Percentiles rank a stretch among this genome's conserved stretches.
Evolutionary conservation across 768 basidiomycete genomes (phyloP).

Genomic region (Leccinum rimulosum): DNA sequence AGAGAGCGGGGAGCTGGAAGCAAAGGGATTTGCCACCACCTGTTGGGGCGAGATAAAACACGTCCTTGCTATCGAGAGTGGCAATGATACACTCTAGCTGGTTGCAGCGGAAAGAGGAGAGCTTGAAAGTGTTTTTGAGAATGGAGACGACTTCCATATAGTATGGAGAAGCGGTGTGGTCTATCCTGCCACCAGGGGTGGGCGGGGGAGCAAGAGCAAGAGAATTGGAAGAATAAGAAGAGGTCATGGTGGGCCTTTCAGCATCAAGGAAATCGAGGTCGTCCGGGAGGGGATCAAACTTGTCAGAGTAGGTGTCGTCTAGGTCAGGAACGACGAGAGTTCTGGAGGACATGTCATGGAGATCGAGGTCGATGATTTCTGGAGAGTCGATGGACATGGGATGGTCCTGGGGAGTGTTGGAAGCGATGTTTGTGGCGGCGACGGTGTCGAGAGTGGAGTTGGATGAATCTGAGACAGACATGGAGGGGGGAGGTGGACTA

Average conservation of each 20-base stretch:
- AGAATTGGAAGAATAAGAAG: slow-evolving; percentile 6
- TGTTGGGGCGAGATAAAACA: slow-evolving; percentile 95
- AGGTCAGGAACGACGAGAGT: slow-evolving; percentile 31
- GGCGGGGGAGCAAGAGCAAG: not conserved
- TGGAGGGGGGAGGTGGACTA: slow-evolving; percentile 16
- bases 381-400: slow-evolving; percentile 8
- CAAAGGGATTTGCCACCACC: slow-evolving; percentile 90
- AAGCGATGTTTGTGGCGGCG: not conserved
- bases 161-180: slow-evolving; percentile 33
- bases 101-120: slow-evolving; percentile 71
- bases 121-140: slow-evolving; percentile 48
- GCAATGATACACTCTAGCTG: slow-evolving; percentile 86
- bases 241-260: slow-evolving; percentile 8
- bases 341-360: slow-evolving; percentile 16
- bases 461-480: slow-evolving; percentile 17
- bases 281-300: slow-evolving; percentile 35
- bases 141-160: slow-evolving; percentile 31
- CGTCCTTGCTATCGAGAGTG: slow-evolving; percentile 76
- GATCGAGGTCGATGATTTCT: slow-evolving; percentile 21
- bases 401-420: slow-evolving; percentile 1
- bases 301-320: slow-evolving; percentile 50
- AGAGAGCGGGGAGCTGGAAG: slow-evolving; percentile 89
- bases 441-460: slow-evolving; percentile 9
- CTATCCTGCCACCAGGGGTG: slow-evolving; percentile 16
- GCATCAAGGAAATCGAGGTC: slow-evolving; percentile 15